Percentiles rank a stretch among this genome's conserved stretches.
Conservation (phyloP, 1,284 basidiomycete species). For the Athelia sp. region DNA sequence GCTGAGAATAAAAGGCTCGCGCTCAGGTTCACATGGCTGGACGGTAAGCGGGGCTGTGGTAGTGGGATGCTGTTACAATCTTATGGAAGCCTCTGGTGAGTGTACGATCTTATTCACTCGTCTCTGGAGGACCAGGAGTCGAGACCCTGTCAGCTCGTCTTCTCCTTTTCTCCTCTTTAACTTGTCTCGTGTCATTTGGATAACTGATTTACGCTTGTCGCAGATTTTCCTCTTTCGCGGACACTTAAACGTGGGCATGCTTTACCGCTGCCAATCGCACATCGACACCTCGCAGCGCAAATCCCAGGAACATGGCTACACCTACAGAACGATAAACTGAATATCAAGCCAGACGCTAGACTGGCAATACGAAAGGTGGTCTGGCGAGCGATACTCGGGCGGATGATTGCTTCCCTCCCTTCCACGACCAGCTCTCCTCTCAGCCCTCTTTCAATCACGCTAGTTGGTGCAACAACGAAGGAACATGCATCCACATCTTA, state of each 20-base stretch:
- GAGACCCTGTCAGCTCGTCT: no score
- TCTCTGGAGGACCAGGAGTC: no score
- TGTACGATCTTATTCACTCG: neutral
- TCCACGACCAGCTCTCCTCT: neutral
- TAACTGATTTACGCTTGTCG: neutral
- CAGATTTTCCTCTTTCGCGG: conserved; percentile 28
- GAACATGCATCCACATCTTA: neutral
- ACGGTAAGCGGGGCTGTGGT: conserved; percentile 25
- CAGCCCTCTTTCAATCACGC: no score
- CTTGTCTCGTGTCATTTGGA: no score
- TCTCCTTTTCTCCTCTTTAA: neutral
- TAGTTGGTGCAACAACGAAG: no score
- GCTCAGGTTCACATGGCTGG: neutral
- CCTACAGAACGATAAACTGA: conserved; percentile 13
- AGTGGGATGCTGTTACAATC: conserved; percentile 39
- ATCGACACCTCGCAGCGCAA: conserved; percentile 35
- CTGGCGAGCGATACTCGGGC: conserved; percentile 29
- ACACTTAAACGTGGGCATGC: conserved; percentile 3
- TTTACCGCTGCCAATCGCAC: conserved; percentile 9
- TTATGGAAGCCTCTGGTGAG: conserved; percentile 27
- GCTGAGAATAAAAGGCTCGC: neutral
- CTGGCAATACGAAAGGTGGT: conserved; percentile 31
- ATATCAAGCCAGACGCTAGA: conserved; percentile 11
- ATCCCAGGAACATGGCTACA: conserved; percentile 29
- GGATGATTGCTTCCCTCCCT: conserved; percentile 7